phyloP scores from a whole-genome alignment of 768 basidiomycete species.

The Boletus pseudopeckii region DNA sequence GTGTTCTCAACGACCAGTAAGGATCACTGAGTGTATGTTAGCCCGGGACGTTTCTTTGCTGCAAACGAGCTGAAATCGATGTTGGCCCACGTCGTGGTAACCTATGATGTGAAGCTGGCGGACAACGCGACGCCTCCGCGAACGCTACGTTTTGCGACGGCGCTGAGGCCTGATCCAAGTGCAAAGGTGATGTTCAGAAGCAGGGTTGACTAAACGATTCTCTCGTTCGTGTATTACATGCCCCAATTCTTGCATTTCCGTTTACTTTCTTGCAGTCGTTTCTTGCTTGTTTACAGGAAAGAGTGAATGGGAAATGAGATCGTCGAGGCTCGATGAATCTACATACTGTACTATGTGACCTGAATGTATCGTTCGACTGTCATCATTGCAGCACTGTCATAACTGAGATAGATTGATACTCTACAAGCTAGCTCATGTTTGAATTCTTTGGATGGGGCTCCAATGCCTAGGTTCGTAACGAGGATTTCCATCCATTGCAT shows the following conservation, averaged over 20 bases:
- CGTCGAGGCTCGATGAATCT: no score
- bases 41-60: constrained; percentile 18
- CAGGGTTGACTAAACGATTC: not conserved
- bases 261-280: not conserved
- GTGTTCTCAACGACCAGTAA: no score
- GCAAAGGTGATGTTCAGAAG: not conserved
- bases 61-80: constrained; percentile 8
- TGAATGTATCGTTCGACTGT: no score
- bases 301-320: no score
- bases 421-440: no score
- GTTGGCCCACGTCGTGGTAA: constrained; percentile 10
- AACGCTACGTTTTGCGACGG: not conserved
- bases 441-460: constrained; percentile 29
- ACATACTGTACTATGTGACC: no score
- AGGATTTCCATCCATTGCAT: constrained; percentile 50
- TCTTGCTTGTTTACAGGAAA: no score
- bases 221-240: not conserved
- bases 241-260: not conserved
- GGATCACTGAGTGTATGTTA: not conserved
- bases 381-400: no score
- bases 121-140: not conserved
- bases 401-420: not conserved
- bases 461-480: constrained; percentile 65
- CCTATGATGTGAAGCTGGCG: constrained; percentile 7
- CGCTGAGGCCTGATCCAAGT: not conserved